Evolutionary conservation across 768 basidiomycete species (phyloP).

Genomic region (Butyriboletus loyo): DNA sequence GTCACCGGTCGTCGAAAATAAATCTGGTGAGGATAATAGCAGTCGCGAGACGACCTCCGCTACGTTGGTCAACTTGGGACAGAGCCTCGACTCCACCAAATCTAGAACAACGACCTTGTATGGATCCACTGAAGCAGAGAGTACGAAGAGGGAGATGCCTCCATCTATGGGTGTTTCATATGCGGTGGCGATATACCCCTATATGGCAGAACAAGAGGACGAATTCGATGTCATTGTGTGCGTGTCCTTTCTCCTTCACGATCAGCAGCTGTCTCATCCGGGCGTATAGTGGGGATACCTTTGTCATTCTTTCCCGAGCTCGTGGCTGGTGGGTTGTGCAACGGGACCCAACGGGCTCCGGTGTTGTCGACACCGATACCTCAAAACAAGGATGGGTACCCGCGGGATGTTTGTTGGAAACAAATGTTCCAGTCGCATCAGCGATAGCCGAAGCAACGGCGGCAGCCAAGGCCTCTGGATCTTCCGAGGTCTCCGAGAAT

Average conservation of each 20-base stretch:
- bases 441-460: constrained; percentile 82
- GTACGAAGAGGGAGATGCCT: constrained; percentile 41
- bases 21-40: constrained; percentile 42
- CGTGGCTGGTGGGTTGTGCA: constrained; percentile 99
- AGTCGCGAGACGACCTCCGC: constrained; percentile 37
- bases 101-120: constrained; percentile 13
- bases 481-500: constrained; percentile 36
- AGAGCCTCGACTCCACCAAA: constrained; percentile 26
- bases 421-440: constrained; percentile 83
- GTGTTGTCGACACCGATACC: constrained; percentile 71
- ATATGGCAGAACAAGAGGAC: constrained; percentile 97
- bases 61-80: constrained; percentile 32
- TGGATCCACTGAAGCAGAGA: constrained; percentile 32
- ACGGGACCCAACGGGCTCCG: constrained; percentile 83
- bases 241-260: constrained; percentile 32
- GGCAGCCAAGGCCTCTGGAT: constrained; percentile 47
- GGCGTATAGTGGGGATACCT: constrained; percentile 75
- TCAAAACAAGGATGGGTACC: constrained; percentile 95
- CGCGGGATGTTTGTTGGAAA: constrained; percentile 93
- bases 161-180: constrained; percentile 69
- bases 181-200: constrained; percentile 97
- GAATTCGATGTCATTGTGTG: constrained; percentile 98
- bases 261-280: constrained; percentile 2
- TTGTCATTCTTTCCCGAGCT: constrained; percentile 89
- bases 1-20: constrained; percentile 55